phyloP scores from a whole-genome alignment of 306 rosid genomes.

The Macrotyloma uniflorum region DNA sequence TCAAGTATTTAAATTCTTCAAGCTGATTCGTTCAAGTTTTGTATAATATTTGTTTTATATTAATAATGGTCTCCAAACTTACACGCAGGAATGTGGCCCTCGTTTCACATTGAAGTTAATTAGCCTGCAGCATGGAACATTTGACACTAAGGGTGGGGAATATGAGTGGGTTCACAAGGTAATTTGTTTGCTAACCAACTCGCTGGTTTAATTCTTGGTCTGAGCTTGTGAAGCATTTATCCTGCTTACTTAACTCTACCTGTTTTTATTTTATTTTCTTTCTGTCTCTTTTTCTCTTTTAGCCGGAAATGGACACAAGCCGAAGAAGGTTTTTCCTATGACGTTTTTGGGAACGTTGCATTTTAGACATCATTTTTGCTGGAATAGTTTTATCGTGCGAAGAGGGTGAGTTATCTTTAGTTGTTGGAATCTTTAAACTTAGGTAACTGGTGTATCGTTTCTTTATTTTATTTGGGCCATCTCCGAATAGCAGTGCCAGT shows the following conservation, averaged over 20 bases:
- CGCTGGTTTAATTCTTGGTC: constrained; percentile 4
- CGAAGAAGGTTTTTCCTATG: constrained; percentile 94
- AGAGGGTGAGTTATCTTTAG: too few relatives aligned
- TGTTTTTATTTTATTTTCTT: constrained; percentile 12
- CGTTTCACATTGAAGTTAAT: constrained; percentile 82
- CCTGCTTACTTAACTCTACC: not conserved
- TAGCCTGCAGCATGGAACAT: constrained; percentile 89
- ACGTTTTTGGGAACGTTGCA: constrained; percentile 39
- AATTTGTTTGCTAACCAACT: constrained; percentile 26
- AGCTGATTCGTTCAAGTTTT: constrained; percentile 20
- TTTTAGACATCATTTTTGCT: constrained; percentile 22
- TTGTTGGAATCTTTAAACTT: too few relatives aligned
- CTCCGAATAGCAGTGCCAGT: constrained; percentile 17
- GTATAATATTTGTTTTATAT: not conserved
- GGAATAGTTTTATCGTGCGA: constrained; percentile 24
- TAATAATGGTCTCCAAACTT: not conserved
- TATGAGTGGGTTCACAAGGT: constrained; percentile 98
- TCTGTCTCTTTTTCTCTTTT: constrained; percentile 17
- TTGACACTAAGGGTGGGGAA: constrained; percentile 84
- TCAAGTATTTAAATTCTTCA: not conserved
- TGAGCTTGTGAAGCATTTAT: constrained; percentile 8
- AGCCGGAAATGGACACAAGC: constrained; percentile 99
- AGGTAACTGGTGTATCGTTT: not conserved
- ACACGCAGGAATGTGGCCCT: constrained; percentile 87
- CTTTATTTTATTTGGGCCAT: not conserved